These are phyloP conservation scores for Colletotrichum lini DNA, from an alignment of 2,329 filamentous ascomycete genomes.

Conservation along the genomic window DNA sequence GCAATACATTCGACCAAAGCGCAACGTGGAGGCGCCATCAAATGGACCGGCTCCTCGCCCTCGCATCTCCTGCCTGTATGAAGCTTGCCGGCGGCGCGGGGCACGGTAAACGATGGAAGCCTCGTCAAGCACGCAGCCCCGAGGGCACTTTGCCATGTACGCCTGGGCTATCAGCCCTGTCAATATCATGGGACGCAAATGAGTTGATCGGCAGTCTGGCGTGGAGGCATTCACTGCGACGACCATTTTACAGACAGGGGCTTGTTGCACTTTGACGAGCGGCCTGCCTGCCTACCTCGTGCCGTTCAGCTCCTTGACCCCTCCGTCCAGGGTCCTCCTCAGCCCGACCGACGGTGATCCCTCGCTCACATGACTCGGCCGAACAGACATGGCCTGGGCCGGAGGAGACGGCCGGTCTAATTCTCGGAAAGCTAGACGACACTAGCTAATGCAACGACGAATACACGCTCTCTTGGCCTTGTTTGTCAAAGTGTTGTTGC, in stretches of 20 bases:
- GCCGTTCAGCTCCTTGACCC: conserved; percentile 2
- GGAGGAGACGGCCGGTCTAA: conserved; percentile 19
- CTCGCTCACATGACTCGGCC: conserved; percentile 27
- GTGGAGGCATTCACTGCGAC: not conserved
- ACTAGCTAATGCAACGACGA: not conserved
- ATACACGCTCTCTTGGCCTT: not conserved
- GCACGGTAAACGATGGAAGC: conserved; percentile 12
- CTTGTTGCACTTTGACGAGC: conserved; percentile 20
- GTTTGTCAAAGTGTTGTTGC: not conserved
- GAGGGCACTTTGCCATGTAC: not conserved
- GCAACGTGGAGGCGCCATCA: conserved; percentile 2
- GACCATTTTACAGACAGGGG: not conserved
- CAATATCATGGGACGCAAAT: not conserved
- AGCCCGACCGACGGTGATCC: not conserved
- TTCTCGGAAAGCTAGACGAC: not conserved
- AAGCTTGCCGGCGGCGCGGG: not conserved
- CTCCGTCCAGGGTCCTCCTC: not conserved
- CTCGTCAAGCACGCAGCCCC: conserved; percentile 3
- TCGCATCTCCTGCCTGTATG: not conserved
- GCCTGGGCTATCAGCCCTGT: not conserved
- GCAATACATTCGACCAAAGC: conserved; percentile 13
- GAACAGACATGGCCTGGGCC: conserved; percentile 10
- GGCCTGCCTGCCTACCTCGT: conserved; percentile 7
- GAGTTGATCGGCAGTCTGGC: conserved; percentile 5
- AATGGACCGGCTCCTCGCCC: not conserved